Evolutionary conservation across 192 early-diverging fungal species (phyloP).

Genomic region (Rhizophlyctis rosea): DNA sequence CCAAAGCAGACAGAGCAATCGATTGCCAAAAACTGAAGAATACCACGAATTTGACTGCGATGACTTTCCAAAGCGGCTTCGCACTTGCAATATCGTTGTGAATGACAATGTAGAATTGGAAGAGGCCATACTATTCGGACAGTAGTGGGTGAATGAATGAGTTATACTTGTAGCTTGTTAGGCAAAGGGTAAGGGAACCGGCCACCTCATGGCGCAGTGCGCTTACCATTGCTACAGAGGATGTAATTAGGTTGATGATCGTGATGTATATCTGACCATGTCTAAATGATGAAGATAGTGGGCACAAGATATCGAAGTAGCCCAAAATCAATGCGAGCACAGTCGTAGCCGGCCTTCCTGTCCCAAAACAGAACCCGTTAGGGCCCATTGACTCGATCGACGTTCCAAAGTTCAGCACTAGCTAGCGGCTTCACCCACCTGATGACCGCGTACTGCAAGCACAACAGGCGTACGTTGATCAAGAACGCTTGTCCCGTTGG

Average conservation of each 20-base stretch:
- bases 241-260: conserved; percentile 60
- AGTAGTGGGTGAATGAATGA: not conserved
- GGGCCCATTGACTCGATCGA: too few species aligned
- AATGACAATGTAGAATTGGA: conserved; percentile 66
- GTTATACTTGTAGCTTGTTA: not conserved
- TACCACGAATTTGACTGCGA: conserved; percentile 50
- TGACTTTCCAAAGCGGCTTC: conserved; percentile 47
- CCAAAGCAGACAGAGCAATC: conserved; percentile 53
- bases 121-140: conserved; percentile 52
- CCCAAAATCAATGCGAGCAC: conserved; percentile 61
- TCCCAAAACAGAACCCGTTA: too few species aligned
- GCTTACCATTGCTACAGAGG: conserved; percentile 66
- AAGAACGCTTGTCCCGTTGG: conserved; percentile 62
- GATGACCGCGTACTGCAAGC: conserved; percentile 74
- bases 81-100: conserved; percentile 49
- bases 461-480: conserved; percentile 56
- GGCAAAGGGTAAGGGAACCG: not conserved
- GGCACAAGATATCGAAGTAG: conserved; percentile 59
- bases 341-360: conserved; percentile 53
- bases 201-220: not conserved
- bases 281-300: conserved; percentile 53
- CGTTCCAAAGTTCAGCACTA: not conserved
- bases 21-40: conserved; percentile 66
- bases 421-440: conserved; percentile 17
- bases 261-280: conserved; percentile 69